Evolutionary conservation across 1,284 basidiomycete species (phyloP).

Genomic region (Inonotus hispidus): DNA sequence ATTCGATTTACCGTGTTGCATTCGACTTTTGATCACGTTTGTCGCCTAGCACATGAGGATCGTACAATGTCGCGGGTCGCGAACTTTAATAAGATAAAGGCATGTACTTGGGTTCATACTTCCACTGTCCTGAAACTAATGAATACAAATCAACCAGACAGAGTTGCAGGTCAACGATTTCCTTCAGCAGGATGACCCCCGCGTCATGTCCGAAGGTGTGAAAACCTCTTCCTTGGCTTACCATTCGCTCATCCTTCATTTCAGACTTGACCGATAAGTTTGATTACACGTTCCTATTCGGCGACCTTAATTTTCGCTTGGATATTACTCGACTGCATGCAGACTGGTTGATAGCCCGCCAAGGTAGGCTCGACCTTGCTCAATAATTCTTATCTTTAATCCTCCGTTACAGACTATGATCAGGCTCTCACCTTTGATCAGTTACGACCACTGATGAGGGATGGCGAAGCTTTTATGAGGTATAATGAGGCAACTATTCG

Average conservation of each 20-base stretch:
- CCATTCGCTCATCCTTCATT: not conserved
- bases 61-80: slow-evolving; percentile 62
- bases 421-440: slow-evolving; percentile 81
- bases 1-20: slow-evolving; percentile 20
- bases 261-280: slow-evolving; percentile 77
- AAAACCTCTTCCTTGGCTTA: slow-evolving; percentile 9
- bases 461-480: slow-evolving; percentile 54
- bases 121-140: not conserved
- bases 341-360: slow-evolving; percentile 52
- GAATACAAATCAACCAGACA: slow-evolving; percentile 35
- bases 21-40: slow-evolving; percentile 12
- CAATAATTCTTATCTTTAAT: not conserved
- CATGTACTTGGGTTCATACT: slow-evolving; percentile 23
- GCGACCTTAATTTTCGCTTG: slow-evolving; percentile 77
- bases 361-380: slow-evolving; percentile 33
- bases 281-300: slow-evolving; percentile 77
- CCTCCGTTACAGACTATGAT: slow-evolving; percentile 46
- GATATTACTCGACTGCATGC: slow-evolving; percentile 71
- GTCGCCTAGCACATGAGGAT: slow-evolving; percentile 64
- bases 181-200: slow-evolving; percentile 54
- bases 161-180: slow-evolving; percentile 66
- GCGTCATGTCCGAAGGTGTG: slow-evolving; percentile 60
- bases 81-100: slow-evolving; percentile 74
- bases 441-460: slow-evolving; percentile 63
- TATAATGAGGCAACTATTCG: slow-evolving; percentile 67